Evolutionary conservation across 768 basidiomycete genomes (phyloP).

Genomic region (Gymnopilus junonius): DNA sequence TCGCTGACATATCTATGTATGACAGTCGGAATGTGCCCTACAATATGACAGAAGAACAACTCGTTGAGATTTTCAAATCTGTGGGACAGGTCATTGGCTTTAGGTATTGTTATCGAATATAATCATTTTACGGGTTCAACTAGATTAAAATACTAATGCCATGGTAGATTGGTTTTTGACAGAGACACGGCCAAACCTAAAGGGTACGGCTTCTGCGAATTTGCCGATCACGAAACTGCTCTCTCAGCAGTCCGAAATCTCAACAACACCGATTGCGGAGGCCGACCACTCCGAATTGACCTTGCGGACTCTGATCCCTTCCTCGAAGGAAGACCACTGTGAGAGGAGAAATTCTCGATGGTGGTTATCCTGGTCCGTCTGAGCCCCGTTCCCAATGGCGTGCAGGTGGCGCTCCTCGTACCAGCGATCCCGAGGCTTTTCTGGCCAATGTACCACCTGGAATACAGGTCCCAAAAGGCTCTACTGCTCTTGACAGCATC

Average conservation of each 20-base stretch:
- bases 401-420: conserved; percentile 47
- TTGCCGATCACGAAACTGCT: conserved; percentile 95
- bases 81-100: conserved; percentile 91
- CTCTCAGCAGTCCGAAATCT: conserved; percentile 94
- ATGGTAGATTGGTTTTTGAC: conserved; percentile 81
- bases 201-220: conserved; percentile 95
- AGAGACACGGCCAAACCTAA: conserved; percentile 93
- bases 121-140: background rate
- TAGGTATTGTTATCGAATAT: conserved; percentile 50
- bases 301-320: conserved; percentile 93
- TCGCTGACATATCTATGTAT: background rate
- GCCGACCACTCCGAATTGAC: conserved; percentile 92
- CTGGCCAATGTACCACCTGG: conserved; percentile 77
- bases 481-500: conserved; percentile 79
- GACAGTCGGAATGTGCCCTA: conserved; percentile 87
- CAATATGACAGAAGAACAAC: conserved; percentile 87
- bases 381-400: conserved; percentile 61
- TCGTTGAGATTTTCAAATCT: conserved; percentile 87
- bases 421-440: conserved; percentile 53
- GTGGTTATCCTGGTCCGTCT: conserved; percentile 57
- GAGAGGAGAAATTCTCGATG: conserved; percentile 79
- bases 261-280: conserved; percentile 90
- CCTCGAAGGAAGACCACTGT: conserved; percentile 88
- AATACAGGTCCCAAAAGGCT: conserved; percentile 70
- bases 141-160: conserved; percentile 1